These are phyloP conservation scores for Phytophthora nicotianae DNA, from an alignment of 352 stramenopile genomes.

Conservation along the genomic window DNA sequence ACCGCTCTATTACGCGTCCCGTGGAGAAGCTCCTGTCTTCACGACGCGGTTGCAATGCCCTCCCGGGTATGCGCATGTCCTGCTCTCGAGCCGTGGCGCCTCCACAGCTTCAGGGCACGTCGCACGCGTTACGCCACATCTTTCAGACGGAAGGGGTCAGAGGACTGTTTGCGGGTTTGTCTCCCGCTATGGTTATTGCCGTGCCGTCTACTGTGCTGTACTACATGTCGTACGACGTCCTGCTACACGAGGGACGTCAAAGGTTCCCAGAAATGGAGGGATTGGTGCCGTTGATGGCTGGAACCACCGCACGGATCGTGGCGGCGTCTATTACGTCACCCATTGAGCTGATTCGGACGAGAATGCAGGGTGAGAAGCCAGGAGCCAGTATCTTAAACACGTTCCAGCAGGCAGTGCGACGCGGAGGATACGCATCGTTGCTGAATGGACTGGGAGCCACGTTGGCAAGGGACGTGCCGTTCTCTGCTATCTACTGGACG, in stretches of 20 bases:
- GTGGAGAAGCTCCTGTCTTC: constrained; percentile 47
- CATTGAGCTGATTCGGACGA: constrained; percentile 90
- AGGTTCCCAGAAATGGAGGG: constrained; percentile 39
- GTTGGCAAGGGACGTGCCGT: constrained; percentile 94
- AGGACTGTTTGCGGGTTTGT: constrained; percentile 89
- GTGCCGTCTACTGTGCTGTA: constrained; percentile 95
- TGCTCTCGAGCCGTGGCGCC: constrained; percentile 44
- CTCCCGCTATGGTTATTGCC: constrained; percentile 92
- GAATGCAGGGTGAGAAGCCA: constrained; percentile 68
- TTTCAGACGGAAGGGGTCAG: constrained; percentile 73
- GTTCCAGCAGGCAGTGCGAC: constrained; percentile 61
- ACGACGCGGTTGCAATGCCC: constrained; percentile 13
- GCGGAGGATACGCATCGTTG: constrained; percentile 79
- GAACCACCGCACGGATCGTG: constrained; percentile 66
- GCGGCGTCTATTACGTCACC: constrained; percentile 84
- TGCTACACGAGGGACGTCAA: constrained; percentile 59
- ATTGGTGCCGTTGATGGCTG: constrained; percentile 70
- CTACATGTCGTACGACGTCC: constrained; percentile 94
- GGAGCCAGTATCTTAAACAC: constrained; percentile 40
- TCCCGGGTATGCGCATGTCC: constrained; percentile 50
- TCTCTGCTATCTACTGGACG: constrained; percentile 95
- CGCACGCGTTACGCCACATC: constrained; percentile 80
- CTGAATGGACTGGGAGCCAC: constrained; percentile 90
- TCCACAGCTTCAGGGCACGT: constrained; percentile 55
- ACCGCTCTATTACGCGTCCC: constrained; percentile 51